phyloP scores from a whole-genome alignment of 169 alveolate species.

The Ichthyophthirius multifiliis region DNA sequence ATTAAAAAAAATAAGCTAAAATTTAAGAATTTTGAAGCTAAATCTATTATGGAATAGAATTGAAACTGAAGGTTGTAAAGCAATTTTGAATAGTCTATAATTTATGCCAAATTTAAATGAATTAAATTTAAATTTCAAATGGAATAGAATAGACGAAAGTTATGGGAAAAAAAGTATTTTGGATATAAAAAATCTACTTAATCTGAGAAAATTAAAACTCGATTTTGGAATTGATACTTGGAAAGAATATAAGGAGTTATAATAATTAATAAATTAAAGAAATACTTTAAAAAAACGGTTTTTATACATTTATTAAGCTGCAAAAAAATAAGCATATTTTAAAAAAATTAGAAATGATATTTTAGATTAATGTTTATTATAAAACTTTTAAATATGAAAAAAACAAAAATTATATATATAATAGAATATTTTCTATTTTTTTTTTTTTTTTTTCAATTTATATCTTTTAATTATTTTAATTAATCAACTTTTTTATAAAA shows the following conservation, averaged over 20 bases:
- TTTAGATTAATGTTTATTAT: too few relatives aligned
- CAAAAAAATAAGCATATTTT: too few relatives aligned
- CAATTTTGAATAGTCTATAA: background rate
- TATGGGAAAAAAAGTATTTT: background rate
- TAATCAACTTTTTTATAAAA: conserved; percentile 21
- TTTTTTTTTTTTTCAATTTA: background rate
- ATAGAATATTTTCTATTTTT: too few relatives aligned
- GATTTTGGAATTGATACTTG: conserved; percentile 8
- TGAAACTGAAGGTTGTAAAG: background rate
- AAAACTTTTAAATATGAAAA: too few relatives aligned
- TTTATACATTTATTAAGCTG: too few relatives aligned
- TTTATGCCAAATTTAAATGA: background rate
- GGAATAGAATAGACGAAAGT: background rate
- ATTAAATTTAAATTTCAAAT: background rate
- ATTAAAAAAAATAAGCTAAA: background rate
- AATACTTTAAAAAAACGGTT: too few relatives aligned
- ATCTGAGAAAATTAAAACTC: background rate
- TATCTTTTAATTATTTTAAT: background rate
- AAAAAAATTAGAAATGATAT: too few relatives aligned
- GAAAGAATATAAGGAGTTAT: too few relatives aligned
- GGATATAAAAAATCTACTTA: background rate
- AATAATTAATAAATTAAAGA: too few relatives aligned
- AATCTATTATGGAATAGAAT: background rate
- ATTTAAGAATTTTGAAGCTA: background rate
- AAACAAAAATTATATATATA: too few relatives aligned